Conservation (phyloP, 2,329 filamentous ascomycete genomes). For the Aspergillus nomiae region DNA sequence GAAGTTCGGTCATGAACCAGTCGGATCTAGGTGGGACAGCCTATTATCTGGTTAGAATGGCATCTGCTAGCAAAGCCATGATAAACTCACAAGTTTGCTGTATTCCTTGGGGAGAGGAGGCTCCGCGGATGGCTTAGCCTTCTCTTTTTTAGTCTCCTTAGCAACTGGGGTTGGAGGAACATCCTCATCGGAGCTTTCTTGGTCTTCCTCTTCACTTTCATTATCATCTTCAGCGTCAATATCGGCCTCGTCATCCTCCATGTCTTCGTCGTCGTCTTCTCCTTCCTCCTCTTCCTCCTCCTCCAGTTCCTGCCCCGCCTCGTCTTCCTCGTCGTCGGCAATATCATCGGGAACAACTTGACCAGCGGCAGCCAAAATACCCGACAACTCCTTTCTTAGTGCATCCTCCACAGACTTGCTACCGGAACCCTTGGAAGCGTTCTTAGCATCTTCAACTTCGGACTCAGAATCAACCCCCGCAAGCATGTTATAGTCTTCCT, state of each 20-base stretch:
- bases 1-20: constrained; percentile 65
- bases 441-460: constrained; percentile 44
- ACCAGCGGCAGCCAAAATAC: constrained; percentile 38
- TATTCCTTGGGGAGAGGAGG: constrained; percentile 37
- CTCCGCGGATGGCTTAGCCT: constrained; percentile 22
- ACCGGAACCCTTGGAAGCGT: constrained; percentile 26
- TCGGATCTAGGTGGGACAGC: constrained; percentile 64
- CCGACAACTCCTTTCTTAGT: constrained; percentile 44
- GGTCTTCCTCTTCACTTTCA: constrained; percentile 27
- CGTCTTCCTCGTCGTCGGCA: constrained; percentile 33
- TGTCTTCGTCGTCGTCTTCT: constrained; percentile 31
- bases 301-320: constrained; percentile 38
- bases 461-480: constrained; percentile 49
- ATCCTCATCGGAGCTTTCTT: constrained; percentile 31
- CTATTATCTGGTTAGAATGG: constrained; percentile 38
- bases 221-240: constrained; percentile 28
- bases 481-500: constrained; percentile 52
- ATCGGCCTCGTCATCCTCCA: constrained; percentile 35
- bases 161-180: constrained; percentile 24
- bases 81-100: constrained; percentile 35
- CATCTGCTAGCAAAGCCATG: neutral
- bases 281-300: constrained; percentile 42
- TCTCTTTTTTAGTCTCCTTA: constrained; percentile 25
- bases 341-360: constrained; percentile 40
- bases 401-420: constrained; percentile 34